phyloP scores from a whole-genome alignment of 2,329 filamentous ascomycete species.

The Albifimbria verrucaria region DNA sequence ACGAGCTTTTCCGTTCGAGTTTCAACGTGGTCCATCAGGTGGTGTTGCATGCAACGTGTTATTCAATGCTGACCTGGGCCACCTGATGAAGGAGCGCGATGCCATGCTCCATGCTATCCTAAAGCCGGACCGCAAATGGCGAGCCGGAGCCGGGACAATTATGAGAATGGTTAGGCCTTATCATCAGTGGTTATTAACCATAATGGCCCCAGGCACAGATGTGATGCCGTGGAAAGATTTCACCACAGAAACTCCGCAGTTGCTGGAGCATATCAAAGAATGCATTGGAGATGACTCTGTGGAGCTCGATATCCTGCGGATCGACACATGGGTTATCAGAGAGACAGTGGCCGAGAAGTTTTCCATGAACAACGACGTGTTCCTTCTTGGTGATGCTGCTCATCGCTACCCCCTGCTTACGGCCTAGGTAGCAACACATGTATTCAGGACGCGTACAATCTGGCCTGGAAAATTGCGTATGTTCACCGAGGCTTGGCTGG shows the following conservation, averaged over 20 bases:
- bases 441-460: slow-evolving; percentile 52
- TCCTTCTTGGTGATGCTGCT: slow-evolving; percentile 49
- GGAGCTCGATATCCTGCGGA: background rate
- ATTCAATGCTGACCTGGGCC: slow-evolving; percentile 44
- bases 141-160: slow-evolving; percentile 47
- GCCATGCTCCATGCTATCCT: slow-evolving; percentile 62
- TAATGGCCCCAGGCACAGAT: slow-evolving; percentile 16
- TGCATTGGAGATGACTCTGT: background rate
- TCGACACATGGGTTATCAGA: background rate
- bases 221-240: background rate
- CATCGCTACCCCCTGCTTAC: slow-evolving; percentile 57
- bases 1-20: slow-evolving; percentile 31
- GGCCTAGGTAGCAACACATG: slow-evolving; percentile 57
- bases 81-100: slow-evolving; percentile 44
- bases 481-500: slow-evolving; percentile 32
- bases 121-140: slow-evolving; percentile 48
- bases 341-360: background rate
- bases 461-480: slow-evolving; percentile 52
- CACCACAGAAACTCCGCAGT: background rate
- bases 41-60: slow-evolving; percentile 39
- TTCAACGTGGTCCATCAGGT: slow-evolving; percentile 39
- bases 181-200: slow-evolving; percentile 59
- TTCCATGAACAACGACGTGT: background rate
- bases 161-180: slow-evolving; percentile 62
- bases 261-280: background rate